Conservation (phyloP, 371 early-diverging fungal species). For the Sporodiniella umbellata region DNA sequence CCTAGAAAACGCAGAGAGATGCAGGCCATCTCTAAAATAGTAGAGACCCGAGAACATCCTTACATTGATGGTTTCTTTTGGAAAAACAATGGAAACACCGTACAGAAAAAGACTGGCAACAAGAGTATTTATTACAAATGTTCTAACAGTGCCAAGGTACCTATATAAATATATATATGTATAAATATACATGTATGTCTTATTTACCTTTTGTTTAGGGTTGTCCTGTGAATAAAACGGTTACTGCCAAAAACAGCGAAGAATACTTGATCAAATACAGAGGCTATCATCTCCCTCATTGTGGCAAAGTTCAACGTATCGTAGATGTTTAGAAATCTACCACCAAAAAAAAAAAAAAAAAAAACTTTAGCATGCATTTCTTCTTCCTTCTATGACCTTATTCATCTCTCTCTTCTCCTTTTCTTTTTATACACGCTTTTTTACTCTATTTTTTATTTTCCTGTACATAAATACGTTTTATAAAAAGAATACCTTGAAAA, state of each 20-base stretch:
- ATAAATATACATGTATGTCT: too few relatives aligned
- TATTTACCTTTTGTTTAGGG: too few relatives aligned
- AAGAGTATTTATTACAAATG: slow-evolving; percentile 59
- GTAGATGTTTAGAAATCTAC: background rate
- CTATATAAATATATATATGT: too few relatives aligned
- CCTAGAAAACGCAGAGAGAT: slow-evolving; percentile 47
- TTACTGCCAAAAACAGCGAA: slow-evolving; percentile 57
- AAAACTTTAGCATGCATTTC: too few relatives aligned
- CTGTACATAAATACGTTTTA: too few relatives aligned
- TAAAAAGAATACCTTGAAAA: too few relatives aligned
- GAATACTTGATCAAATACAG: slow-evolving; percentile 64
- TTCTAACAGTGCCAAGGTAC: slow-evolving; percentile 39
- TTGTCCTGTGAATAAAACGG: slow-evolving; percentile 64
- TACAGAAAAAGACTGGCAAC: slow-evolving; percentile 53
- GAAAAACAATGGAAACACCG: slow-evolving; percentile 60
- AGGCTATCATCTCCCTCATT: slow-evolving; percentile 58
- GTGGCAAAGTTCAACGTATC: slow-evolving; percentile 49
- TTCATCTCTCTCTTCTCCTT: too few relatives aligned
- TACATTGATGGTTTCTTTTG: slow-evolving; percentile 49
- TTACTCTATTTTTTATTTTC: too few relatives aligned
- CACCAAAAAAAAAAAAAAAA: too few relatives aligned
- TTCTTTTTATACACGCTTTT: too few relatives aligned
- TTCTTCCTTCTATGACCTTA: background rate
- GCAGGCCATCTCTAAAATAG: slow-evolving; percentile 57
- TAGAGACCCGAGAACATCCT: slow-evolving; percentile 52